Conservation (phyloP, 805 yeast species). For the Sugiyamaella valdiviana region DNA sequence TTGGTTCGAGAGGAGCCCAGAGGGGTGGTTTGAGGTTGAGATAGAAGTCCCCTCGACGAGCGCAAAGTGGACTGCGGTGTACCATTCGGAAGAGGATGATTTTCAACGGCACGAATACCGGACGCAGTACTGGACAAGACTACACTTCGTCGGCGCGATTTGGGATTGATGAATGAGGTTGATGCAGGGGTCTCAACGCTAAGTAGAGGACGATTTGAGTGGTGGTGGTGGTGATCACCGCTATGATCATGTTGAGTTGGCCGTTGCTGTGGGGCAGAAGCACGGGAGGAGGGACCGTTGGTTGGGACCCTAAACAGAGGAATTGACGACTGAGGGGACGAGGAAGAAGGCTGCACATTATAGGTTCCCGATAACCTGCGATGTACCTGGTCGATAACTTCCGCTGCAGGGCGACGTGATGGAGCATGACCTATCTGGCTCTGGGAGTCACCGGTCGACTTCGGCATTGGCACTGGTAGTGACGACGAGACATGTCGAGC, state of each 20-base stretch:
- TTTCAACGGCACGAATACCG: neutral
- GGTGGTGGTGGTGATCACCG: conserved; percentile 2
- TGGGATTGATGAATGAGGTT: conserved; percentile 13
- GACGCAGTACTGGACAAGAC: neutral
- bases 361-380: conserved; percentile 10
- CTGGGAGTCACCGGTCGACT: neutral
- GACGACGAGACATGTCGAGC: conserved; percentile 12
- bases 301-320: conserved; percentile 8
- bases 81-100: neutral
- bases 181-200: conserved; percentile 2
- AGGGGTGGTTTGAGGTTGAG: neutral
- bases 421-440: neutral
- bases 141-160: conserved; percentile 12
- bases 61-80: neutral
- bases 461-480: conserved; percentile 13
- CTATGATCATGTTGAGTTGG: too few relatives aligned
- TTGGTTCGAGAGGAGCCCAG: neutral
- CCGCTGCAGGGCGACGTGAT: conserved; percentile 12
- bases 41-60: neutral
- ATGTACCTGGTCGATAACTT: conserved; percentile 15
- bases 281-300: neutral
- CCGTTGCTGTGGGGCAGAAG: too few relatives aligned
- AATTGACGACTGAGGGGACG: conserved; percentile 5
- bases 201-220: neutral
- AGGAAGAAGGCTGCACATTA: neutral